Evolutionary conservation across 2,329 filamentous ascomycete genomes (phyloP).

Genomic region (Penicillium corylophilum): DNA sequence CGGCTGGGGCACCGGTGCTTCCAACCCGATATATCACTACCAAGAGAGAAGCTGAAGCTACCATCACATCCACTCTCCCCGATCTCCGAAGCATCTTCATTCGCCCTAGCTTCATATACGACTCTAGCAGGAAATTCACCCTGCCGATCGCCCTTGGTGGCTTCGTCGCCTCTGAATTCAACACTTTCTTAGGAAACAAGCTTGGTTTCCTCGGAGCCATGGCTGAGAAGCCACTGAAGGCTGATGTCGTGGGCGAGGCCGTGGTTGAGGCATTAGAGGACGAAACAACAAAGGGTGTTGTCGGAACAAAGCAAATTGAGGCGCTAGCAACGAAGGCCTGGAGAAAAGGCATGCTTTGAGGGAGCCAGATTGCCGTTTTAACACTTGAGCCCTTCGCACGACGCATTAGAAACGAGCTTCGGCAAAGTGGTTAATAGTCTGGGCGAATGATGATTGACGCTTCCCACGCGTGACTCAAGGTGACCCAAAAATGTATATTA

Average conservation of each 20-base stretch:
- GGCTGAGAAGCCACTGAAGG: conserved; percentile 82
- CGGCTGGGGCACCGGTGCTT: conserved; percentile 78
- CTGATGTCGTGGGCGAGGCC: conserved; percentile 82
- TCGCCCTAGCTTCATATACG: conserved; percentile 85
- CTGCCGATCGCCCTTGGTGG: conserved; percentile 79
- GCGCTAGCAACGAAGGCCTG: conserved; percentile 76
- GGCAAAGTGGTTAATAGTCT: background rate
- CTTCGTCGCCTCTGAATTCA: conserved; percentile 72
- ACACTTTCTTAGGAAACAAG: conserved; percentile 71
- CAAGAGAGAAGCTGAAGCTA: conserved; percentile 83
- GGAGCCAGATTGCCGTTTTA: background rate
- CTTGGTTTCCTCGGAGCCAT: conserved; percentile 79
- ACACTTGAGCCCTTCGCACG: background rate
- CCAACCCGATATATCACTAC: conserved; percentile 84
- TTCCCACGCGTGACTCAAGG: conserved; percentile 1
- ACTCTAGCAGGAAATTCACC: conserved; percentile 76
- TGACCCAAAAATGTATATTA: conserved; percentile 20
- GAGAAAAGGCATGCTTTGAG: conserved; percentile 84
- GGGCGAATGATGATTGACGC: background rate
- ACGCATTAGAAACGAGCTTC: background rate
- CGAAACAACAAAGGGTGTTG: conserved; percentile 67
- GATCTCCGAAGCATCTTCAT: conserved; percentile 77
- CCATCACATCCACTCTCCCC: conserved; percentile 71
- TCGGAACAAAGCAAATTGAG: conserved; percentile 80
- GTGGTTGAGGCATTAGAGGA: conserved; percentile 84